Percentiles rank a stretch among this genome's conserved stretches.
Conservation (phyloP, 2,329 filamentous ascomycete species). For the Trichoderma brevicompactum region DNA sequence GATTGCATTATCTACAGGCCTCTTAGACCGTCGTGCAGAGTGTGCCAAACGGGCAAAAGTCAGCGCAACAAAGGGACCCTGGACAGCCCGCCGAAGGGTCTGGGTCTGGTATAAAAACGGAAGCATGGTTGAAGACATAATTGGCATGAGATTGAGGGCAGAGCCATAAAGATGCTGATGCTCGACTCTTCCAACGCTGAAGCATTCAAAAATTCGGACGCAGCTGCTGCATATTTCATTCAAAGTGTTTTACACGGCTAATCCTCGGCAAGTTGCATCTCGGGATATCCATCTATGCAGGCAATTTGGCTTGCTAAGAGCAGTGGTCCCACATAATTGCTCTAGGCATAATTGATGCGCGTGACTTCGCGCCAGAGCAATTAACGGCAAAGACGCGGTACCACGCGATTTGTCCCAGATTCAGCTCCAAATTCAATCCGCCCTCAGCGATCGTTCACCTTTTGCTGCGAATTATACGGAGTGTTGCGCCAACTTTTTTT, state of each 20-base stretch:
- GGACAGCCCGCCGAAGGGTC: conserved; percentile 51
- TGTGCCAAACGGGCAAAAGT: conserved; percentile 34
- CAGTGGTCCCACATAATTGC: background rate
- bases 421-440: conserved; percentile 9
- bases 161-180: background rate
- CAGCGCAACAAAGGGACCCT: conserved; percentile 35
- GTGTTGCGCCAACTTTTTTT: background rate
- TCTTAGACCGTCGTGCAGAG: conserved; percentile 26
- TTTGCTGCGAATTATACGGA: background rate
- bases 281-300: too few species aligned
- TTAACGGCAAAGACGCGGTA: conserved; percentile 34
- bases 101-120: conserved; percentile 76
- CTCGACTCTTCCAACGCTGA: background rate
- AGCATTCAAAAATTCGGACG: conserved; percentile 3
- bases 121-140: conserved; percentile 56
- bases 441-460: conserved; percentile 15
- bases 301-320: too few species aligned
- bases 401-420: conserved; percentile 14
- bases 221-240: background rate
- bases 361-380: conserved; percentile 42
- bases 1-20: conserved; percentile 46
- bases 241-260: conserved; percentile 9
- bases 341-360: conserved; percentile 30
- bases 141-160: background rate
- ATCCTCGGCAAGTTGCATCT: background rate